Evolutionary conservation across 768 basidiomycete species (phyloP), one percentile per base, ranked within the genome.

Genomic region (Cytidiella melzeri): DNA sequence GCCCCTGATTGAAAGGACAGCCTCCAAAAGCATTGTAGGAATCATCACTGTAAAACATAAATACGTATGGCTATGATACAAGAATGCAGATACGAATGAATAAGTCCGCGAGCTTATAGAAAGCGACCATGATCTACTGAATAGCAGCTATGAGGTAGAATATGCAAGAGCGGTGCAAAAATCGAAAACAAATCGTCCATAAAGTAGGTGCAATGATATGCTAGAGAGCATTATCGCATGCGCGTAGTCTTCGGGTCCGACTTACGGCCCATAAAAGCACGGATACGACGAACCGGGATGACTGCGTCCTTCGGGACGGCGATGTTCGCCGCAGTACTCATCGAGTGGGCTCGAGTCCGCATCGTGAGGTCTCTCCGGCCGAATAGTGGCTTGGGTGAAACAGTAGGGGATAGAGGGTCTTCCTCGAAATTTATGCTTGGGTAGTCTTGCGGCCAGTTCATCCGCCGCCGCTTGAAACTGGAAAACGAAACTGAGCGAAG

Each of bases 211-310:
- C n/a, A n/a, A n/a, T n/a, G n/a, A n/a, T n/a, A n/a, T n/a, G n/a
- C n/a, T n/a, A n/a, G n/a, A 37, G 34, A 37, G n/a, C 34, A 37
- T 19, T n/a, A 41, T n/a, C 21, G 40, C 9, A 34, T 15, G 15
- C 15, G 30, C 30, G 30, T 15, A 34, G 30, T 15, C 30, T 34
- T 34, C 15, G 30, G 30, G 34, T 19, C 23, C 4, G 40, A n/a
- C 27, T 61, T 61, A 34, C 47, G 43, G 20, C 51, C 61, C 18
- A 48, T 45, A 45, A 52, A 62, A 27, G 59, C 56, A 2, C 55
- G 55, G 47, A 62, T 58, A 5, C 49, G 48, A 7, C 61, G 58
- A 3, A 60, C 30, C 21, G 46, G 46, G 20, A 40, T 10, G 7
- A 47, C 10, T n/a, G 37, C 46, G 20, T 40, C 2, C 20, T 23